Evolutionary conservation across 176 grass and related monocot genomes (phyloP), one percentile per base, ranked within the genome.

Genomic region (Chrysopogon serrulatus): DNA sequence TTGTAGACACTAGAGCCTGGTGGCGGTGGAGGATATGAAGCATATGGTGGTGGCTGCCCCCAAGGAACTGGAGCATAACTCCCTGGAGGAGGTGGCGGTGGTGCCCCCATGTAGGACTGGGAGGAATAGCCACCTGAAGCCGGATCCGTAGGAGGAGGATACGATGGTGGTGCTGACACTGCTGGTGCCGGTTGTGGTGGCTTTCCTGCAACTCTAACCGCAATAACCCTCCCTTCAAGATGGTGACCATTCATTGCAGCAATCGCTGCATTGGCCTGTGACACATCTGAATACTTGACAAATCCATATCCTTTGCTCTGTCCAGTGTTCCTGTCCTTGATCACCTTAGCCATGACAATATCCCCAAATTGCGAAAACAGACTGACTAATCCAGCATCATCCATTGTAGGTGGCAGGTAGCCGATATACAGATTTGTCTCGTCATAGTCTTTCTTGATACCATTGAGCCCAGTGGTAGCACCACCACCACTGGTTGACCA

Each of bases 361-460:
- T 99, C 93, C 33, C 96, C 96, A 85, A 94, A 99, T 45, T 90
- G 82, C 1, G 86, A 96, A 77, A 99, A 99, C 34, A 92, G 65
- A 9, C 78, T 87, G 53, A 99, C 90, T 36, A 99, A 71, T 19
- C 92, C 90, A 15, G 88, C 88, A 90, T 99, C 96, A 85, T 99
- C 96, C 59, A 99, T 79, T 28, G 35, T 87, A 67, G 96, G 93
- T 44, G 96, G 93, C 48, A 99, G 65, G 39, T 92, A 99, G 1
- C 96, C 96, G 0, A 99, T 99, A 60, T 99, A 99, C 28, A 99
- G 86, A 90, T 99, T 99, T 23, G 93, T 89, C 70, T 99, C 96
- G 23, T 99, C 96, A 65, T 89, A 86, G 32, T 96, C 93, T 83
- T 94, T 94, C 88, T 94, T 96, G 30, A 96, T 78, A 34, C 86